Evolutionary conservation across 2,329 filamentous ascomycete genomes (phyloP).

Genomic region (Periconia sp.): DNA sequence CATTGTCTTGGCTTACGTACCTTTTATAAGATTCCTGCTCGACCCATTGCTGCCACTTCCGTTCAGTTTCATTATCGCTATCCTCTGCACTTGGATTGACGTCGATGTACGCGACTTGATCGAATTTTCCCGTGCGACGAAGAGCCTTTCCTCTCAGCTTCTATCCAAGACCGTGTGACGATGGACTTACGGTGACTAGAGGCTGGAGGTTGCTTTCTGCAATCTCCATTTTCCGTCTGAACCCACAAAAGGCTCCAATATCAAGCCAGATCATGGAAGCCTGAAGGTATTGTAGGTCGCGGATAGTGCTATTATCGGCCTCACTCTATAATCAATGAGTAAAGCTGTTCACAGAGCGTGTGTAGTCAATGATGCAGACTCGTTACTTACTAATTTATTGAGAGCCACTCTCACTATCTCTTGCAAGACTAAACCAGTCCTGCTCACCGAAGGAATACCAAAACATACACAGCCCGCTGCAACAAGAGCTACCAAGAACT

Average conservation of each 20-base stretch:
- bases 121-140: slow-evolving; percentile 62
- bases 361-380: not conserved
- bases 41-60: slow-evolving; percentile 69
- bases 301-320: slow-evolving; percentile 38
- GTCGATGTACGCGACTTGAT: slow-evolving; percentile 57
- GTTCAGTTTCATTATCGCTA: slow-evolving; percentile 60
- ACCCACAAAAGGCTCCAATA: slow-evolving; percentile 63
- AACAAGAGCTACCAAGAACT: slow-evolving; percentile 35
- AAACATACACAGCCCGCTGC: slow-evolving; percentile 41
- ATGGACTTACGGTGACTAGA: slow-evolving; percentile 48
- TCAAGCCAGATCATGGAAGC: slow-evolving; percentile 58
- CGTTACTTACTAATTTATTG: slow-evolving; percentile 19
- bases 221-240: slow-evolving; percentile 62
- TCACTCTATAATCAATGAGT: no score
- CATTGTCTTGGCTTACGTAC: slow-evolving; percentile 63
- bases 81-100: slow-evolving; percentile 57
- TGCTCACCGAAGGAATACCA: slow-evolving; percentile 35
- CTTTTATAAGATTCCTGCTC: slow-evolving; percentile 70
- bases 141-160: slow-evolving; percentile 49
- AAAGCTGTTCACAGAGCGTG: no score
- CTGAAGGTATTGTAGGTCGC: slow-evolving; percentile 59
- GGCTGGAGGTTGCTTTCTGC: slow-evolving; percentile 61
- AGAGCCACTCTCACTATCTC: slow-evolving; percentile 39
- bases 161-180: not conserved
- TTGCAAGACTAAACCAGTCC: slow-evolving; percentile 35